Evolutionary conservation across 1,139 yeast species (phyloP), one percentile per base, ranked within the genome.

Genomic region (Pichia sp.): DNA sequence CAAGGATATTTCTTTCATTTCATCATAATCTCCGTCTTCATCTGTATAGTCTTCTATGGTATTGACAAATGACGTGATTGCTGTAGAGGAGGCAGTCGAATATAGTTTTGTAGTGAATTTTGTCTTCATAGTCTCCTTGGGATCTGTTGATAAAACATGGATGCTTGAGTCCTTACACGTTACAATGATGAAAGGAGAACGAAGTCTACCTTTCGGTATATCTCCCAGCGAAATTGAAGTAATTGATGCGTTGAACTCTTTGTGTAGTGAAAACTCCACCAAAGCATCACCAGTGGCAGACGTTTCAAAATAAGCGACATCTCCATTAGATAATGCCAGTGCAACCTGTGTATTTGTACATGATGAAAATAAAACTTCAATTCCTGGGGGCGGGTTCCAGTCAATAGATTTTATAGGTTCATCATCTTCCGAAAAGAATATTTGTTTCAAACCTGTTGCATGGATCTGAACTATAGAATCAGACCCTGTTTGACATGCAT

Each of bases 381-480:
- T 81, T 6, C 95, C 96, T 0, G 86, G 85, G 0, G 97, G 96
- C 1, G 97, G 90, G 45, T 72, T 75, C 99, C 99, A 93, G 60
- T 87, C 87, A 7, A 81, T 75, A 17, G 70, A 68, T 41, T 70
- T 72, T 4, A 63, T 57, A 5, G 62, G 64, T 3, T 61, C 62
- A 12, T 63, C 67, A 14, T 66, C 62, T 1, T 61, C 58, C 29
- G 66, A 64, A 34, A 74, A 73, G 4, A 73, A 69, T 3, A 91
- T 74, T 62, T 87, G 92, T 17, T 85, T 75, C 33, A 93, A 74
- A n/a, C 95, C 96, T 59, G 81, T 77, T 0, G 83, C 64, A 66
- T 88, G 87, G 1, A 92, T 77, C 66, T 93, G 99, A 3, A 86
- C 79, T 0, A 91, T 69, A 0, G 95, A 81, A 10, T 71, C 66